phyloP scores from a whole-genome alignment of 2,329 filamentous ascomycete species.

The Herpotrichia juniperi region DNA sequence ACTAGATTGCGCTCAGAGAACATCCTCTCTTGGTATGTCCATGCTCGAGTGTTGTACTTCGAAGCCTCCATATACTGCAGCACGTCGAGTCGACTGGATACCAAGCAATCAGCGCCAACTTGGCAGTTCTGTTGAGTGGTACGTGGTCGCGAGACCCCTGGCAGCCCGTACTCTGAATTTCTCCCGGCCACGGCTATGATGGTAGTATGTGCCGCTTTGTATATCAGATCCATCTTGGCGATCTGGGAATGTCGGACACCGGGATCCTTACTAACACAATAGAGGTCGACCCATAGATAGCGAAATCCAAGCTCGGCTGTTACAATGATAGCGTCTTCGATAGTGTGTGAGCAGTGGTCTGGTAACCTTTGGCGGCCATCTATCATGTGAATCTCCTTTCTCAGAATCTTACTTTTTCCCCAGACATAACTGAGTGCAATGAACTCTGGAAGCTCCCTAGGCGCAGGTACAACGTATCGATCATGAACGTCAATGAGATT shows the following conservation, averaged over 20 bases:
- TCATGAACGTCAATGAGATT: background rate
- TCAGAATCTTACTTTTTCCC: background rate
- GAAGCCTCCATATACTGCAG: too few relatives aligned
- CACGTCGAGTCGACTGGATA: too few relatives aligned
- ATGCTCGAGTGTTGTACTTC: background rate
- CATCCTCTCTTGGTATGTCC: background rate
- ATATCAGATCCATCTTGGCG: slow-evolving; percentile 10
- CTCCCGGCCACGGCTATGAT: slow-evolving; percentile 14
- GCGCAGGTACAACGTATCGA: background rate
- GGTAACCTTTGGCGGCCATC: background rate
- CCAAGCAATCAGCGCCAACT: background rate
- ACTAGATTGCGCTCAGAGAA: background rate
- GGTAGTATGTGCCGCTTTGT: slow-evolving; percentile 3
- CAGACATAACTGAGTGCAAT: slow-evolving; percentile 8
- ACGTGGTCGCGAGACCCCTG: slow-evolving; percentile 4
- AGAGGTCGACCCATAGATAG: slow-evolving; percentile 9
- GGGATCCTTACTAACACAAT: slow-evolving; percentile 4
- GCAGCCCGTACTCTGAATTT: slow-evolving; percentile 16
- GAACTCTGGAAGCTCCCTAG: background rate
- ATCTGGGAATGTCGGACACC: slow-evolving; percentile 4
- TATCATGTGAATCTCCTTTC: background rate
- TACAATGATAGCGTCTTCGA: slow-evolving; percentile 9
- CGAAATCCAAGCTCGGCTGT: slow-evolving; percentile 6
- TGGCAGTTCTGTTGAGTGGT: background rate
- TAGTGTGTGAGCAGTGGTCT: background rate